phyloP scores from a whole-genome alignment of 129 eudicot species.

The Gnaphalium uliginosum region DNA sequence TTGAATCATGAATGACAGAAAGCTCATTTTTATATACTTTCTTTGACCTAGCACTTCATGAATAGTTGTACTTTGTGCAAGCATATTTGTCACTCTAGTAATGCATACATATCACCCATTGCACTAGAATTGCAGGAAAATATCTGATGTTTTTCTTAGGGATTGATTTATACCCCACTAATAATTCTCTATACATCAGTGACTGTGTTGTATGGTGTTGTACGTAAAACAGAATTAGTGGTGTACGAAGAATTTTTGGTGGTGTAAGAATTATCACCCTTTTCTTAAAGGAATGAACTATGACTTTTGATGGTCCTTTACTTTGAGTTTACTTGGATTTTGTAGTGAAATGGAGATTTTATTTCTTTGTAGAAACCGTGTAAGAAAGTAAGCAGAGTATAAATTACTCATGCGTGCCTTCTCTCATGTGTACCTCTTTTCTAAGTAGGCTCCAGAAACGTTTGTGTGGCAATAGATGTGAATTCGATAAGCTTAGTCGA shows the following conservation, averaged over 20 bases:
- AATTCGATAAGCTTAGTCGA: neutral
- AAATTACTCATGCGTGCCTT: neutral
- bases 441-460: neutral
- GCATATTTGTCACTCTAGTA: conserved; percentile 5
- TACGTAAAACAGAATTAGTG: too few relatives aligned
- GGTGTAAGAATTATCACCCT: too few relatives aligned
- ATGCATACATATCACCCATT: conserved; percentile 15
- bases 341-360: conserved; percentile 27
- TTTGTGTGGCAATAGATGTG: neutral
- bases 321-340: conserved; percentile 32
- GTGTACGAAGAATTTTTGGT: too few relatives aligned
- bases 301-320: conserved; percentile 26
- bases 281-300: neutral
- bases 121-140: conserved; percentile 7
- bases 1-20: conserved; percentile 35
- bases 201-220: too few relatives aligned
- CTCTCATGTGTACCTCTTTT: neutral
- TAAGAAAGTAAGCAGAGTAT: conserved; percentile 21
- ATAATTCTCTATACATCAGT: too few relatives aligned
- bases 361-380: conserved; percentile 36
- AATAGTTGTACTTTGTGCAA: conserved; percentile 22
- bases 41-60: conserved; percentile 19
- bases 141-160: conserved; percentile 11
- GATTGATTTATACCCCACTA: too few relatives aligned
- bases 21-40: conserved; percentile 5